A percentile compares a stretch with the other conserved stretches of the same genome.
phyloP scores from a whole-genome alignment of 805 yeast genomes.

The Saccharomyces eubayanus region DNA sequence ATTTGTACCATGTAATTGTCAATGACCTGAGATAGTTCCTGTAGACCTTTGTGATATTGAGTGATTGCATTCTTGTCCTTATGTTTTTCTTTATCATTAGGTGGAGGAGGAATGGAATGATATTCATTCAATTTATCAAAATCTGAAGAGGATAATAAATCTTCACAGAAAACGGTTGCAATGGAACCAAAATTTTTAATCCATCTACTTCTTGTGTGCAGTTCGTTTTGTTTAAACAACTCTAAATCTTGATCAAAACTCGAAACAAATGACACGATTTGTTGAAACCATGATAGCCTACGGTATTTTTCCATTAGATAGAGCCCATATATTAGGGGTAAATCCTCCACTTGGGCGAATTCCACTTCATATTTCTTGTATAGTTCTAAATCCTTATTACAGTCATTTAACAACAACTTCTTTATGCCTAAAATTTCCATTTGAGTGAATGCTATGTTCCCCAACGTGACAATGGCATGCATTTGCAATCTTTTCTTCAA shows the following conservation, averaged over 20 bases:
- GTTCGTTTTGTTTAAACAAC: slow-evolving; percentile 48
- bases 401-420: slow-evolving; percentile 26
- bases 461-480: slow-evolving; percentile 21
- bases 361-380: slow-evolving; percentile 19
- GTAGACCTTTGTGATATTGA: neutral
- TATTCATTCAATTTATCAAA: slow-evolving; percentile 4
- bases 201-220: slow-evolving; percentile 53
- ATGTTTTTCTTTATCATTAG: neutral
- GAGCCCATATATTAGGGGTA: slow-evolving; percentile 68
- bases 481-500: slow-evolving; percentile 31
- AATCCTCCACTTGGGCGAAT: slow-evolving; percentile 43
- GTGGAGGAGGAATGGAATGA: slow-evolving; percentile 4
- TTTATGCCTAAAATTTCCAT: slow-evolving; percentile 31
- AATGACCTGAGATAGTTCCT: slow-evolving; percentile 24
- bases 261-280: slow-evolving; percentile 18
- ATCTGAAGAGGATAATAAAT: slow-evolving; percentile 4
- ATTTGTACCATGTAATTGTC: slow-evolving; percentile 33
- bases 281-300: slow-evolving; percentile 44
- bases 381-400: slow-evolving; percentile 24
- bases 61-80: neutral
- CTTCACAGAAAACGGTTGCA: slow-evolving; percentile 9
- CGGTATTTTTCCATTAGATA: slow-evolving; percentile 53
- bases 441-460: slow-evolving; percentile 34
- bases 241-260: slow-evolving; percentile 52
- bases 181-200: slow-evolving; percentile 44